phyloP scores from a whole-genome alignment of 768 basidiomycete species.

The Tricholoma bakamatsutake region DNA sequence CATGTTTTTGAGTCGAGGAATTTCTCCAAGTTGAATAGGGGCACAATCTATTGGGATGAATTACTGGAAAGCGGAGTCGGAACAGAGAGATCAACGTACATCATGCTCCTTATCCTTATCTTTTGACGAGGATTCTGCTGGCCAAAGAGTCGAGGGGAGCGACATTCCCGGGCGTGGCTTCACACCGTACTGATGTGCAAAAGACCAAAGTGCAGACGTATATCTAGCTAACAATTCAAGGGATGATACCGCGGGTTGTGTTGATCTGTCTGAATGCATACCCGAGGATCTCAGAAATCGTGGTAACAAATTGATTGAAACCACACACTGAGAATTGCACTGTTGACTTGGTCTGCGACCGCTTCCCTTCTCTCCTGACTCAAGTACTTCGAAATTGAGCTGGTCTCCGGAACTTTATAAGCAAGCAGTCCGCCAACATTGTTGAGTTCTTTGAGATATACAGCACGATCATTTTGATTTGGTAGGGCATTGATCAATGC shows the following conservation, averaged over 20 bases:
- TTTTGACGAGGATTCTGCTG: constrained; percentile 12
- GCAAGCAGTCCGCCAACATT: constrained; percentile 76
- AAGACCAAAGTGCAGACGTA: constrained; percentile 55
- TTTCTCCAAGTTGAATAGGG: constrained; percentile 47
- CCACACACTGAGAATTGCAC: constrained; percentile 74
- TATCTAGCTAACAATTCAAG: constrained; percentile 64
- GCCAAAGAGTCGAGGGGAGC: constrained; percentile 32
- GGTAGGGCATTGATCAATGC: constrained; percentile 52
- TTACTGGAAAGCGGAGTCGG: constrained; percentile 1
- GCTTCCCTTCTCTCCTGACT: constrained; percentile 70
- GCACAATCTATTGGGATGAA: constrained; percentile 31
- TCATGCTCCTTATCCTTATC: constrained; percentile 29
- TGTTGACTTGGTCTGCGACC: constrained; percentile 84
- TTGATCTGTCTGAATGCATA: constrained; percentile 39
- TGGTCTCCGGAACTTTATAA: constrained; percentile 76
- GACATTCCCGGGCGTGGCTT: constrained; percentile 44
- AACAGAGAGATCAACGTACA: constrained; percentile 20
- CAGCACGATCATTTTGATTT: constrained; percentile 46
- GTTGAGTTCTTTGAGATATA: constrained; percentile 64
- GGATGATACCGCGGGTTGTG: constrained; percentile 47
- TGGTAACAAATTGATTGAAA: neutral
- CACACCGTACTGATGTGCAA: constrained; percentile 43
- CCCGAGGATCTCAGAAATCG: neutral
- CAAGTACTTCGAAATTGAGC: constrained; percentile 71
- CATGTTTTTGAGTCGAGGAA: constrained; percentile 46